phyloP scores from a whole-genome alignment of 2,329 filamentous ascomycete species.

The Orbilia blumenaviensis region DNA sequence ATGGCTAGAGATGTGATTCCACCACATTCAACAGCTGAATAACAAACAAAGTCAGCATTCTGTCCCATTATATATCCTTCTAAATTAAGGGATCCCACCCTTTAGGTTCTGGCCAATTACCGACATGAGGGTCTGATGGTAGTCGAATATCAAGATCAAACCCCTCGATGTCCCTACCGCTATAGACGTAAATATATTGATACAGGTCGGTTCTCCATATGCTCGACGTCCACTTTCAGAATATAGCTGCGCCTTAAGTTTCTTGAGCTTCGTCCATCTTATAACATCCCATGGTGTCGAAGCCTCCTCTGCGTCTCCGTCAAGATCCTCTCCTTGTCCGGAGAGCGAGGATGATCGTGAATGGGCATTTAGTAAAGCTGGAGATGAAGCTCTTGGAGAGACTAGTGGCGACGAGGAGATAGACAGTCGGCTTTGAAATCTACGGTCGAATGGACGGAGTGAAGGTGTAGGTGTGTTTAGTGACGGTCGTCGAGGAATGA shows the following conservation, averaged over 20 bases:
- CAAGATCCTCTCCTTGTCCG: slow-evolving; percentile 71
- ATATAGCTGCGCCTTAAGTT: slow-evolving; percentile 87
- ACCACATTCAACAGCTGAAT: slow-evolving; percentile 84
- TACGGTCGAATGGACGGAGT: slow-evolving; percentile 90
- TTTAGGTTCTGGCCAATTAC: slow-evolving; percentile 94
- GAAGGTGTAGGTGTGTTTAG: slow-evolving; percentile 75
- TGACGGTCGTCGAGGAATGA: slow-evolving; percentile 70
- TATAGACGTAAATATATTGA: slow-evolving; percentile 86
- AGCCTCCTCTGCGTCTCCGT: slow-evolving; percentile 73
- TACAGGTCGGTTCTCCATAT: slow-evolving; percentile 89
- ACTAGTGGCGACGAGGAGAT: slow-evolving; percentile 65
- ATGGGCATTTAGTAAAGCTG: slow-evolving; percentile 77
- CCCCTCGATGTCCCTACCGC: slow-evolving; percentile 93
- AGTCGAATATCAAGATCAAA: slow-evolving; percentile 94
- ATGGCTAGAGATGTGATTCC: slow-evolving; percentile 86
- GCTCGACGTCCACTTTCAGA: slow-evolving; percentile 91
- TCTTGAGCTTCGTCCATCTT: slow-evolving; percentile 91
- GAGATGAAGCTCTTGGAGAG: slow-evolving; percentile 77
- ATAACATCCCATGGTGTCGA: slow-evolving; percentile 96
- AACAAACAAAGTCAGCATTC: not conserved
- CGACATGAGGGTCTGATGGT: slow-evolving; percentile 91
- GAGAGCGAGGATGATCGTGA: slow-evolving; percentile 82
- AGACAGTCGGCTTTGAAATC: slow-evolving; percentile 85
- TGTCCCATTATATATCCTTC: not conserved
- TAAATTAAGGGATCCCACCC: slow-evolving; percentile 67